phyloP scores from a whole-genome alignment of 2,329 filamentous ascomycete genomes.

The Penicillium sp. region DNA sequence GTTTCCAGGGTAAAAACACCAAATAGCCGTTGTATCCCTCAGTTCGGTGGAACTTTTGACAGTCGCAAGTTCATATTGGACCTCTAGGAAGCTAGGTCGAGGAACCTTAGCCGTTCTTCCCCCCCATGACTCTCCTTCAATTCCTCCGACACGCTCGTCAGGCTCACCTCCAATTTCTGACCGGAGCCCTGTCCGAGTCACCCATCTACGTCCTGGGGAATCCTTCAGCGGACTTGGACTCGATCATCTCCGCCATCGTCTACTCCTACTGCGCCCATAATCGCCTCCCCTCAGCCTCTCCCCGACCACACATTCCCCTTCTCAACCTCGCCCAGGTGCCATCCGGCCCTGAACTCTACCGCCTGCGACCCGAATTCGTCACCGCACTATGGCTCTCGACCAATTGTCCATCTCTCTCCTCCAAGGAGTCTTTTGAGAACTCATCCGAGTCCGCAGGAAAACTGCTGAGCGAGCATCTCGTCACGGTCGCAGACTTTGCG shows the following conservation, averaged over 20 bases:
- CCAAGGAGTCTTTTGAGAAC: slow-evolving; percentile 20
- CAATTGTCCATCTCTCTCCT: slow-evolving; percentile 13
- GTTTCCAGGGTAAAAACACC: too few species aligned
- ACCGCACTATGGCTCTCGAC: slow-evolving; percentile 50
- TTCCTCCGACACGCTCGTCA: slow-evolving; percentile 33
- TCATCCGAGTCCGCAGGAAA: slow-evolving; percentile 19
- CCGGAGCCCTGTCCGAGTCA: slow-evolving; percentile 17
- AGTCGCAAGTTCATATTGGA: too few species aligned
- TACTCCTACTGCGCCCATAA: slow-evolving; percentile 53
- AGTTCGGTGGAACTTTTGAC: too few species aligned
- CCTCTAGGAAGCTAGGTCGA: too few species aligned
- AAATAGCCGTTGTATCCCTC: too few species aligned
- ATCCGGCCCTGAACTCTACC: slow-evolving; percentile 43
- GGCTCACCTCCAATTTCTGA: slow-evolving; percentile 24
- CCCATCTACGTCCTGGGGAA: slow-evolving; percentile 41
- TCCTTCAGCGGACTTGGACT: slow-evolving; percentile 54
- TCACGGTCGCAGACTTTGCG: slow-evolving; percentile 39
- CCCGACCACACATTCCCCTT: slow-evolving; percentile 49
- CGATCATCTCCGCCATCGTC: slow-evolving; percentile 55
- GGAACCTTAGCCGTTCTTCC: too few species aligned
- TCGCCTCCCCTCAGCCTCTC: slow-evolving; percentile 36
- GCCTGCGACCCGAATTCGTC: slow-evolving; percentile 54
- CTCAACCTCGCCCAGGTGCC: slow-evolving; percentile 50
- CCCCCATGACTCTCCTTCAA: slow-evolving; percentile 27
- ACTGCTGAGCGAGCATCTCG: slow-evolving; percentile 29